phyloP scores from a whole-genome alignment of 805 yeast species.

The Lachancea mirantina region DNA sequence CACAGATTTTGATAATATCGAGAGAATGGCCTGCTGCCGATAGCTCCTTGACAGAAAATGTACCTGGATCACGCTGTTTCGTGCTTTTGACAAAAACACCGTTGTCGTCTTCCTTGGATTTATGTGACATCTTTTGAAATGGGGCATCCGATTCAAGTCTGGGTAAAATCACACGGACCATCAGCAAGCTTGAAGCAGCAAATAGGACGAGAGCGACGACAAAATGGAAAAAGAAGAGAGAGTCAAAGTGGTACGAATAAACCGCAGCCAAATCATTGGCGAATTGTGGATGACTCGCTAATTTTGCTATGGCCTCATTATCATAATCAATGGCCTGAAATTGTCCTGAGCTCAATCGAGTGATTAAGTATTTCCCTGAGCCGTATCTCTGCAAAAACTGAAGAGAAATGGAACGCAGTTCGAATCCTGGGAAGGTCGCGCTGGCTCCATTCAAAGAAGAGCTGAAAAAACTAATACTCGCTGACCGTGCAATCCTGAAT shows the following conservation, averaged over 20 bases:
- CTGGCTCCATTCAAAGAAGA: slow-evolving; percentile 11
- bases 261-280: slow-evolving; percentile 19
- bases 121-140: background rate
- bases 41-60: slow-evolving; percentile 32
- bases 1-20: slow-evolving; percentile 55
- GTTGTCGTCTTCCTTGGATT: background rate
- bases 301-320: background rate
- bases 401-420: slow-evolving; percentile 11
- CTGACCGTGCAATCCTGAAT: slow-evolving; percentile 13
- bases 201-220: slow-evolving; percentile 44
- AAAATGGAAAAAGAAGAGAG: slow-evolving; percentile 51
- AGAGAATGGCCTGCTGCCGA: slow-evolving; percentile 48
- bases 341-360: slow-evolving; percentile 7
- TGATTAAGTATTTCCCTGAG: slow-evolving; percentile 4
- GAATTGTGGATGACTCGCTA: background rate
- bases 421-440: slow-evolving; percentile 9
- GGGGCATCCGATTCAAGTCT: slow-evolving; percentile 2
- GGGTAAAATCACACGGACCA: slow-evolving; percentile 32
- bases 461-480: too few relatives aligned
- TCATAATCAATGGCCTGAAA: slow-evolving; percentile 8
- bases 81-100: background rate
- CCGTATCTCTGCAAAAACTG: slow-evolving; percentile 5
- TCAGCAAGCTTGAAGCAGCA: slow-evolving; percentile 40
- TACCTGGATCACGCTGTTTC: background rate
- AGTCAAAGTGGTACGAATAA: slow-evolving; percentile 39